These are phyloP conservation scores for Botrytis pseudocinerea DNA, from an alignment of 2,329 filamentous ascomycete genomes.

Conservation along the genomic window DNA sequence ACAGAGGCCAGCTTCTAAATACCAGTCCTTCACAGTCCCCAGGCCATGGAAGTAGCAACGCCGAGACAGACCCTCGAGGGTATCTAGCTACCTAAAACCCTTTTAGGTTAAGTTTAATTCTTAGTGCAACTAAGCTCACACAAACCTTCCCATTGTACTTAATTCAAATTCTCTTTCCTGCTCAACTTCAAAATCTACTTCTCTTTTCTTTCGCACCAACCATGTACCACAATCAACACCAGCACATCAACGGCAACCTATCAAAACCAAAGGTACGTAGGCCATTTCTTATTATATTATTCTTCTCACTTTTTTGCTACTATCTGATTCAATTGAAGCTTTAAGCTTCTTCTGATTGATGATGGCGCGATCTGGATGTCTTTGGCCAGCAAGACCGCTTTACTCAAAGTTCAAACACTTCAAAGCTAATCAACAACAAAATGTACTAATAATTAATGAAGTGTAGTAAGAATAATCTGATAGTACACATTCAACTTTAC, in stretches of 20 bases:
- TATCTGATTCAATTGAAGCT: neutral
- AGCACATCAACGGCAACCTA: neutral
- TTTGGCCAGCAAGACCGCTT: neutral
- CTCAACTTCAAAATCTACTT: neutral
- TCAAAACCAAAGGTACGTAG: neutral
- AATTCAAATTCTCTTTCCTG: neutral
- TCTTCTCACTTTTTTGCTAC: neutral
- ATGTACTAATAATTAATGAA: neutral
- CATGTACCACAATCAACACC: neutral
- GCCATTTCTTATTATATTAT: neutral
- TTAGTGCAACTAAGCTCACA: neutral
- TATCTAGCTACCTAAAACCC: neutral
- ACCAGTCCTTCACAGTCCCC: neutral
- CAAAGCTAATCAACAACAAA: neutral
- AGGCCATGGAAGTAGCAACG: neutral
- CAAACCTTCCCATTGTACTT: neutral
- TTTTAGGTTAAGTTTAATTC: neutral
- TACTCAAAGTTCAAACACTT: neutral
- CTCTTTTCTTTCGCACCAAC: neutral
- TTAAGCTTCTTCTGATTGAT: neutral
- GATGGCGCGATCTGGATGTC: neutral
- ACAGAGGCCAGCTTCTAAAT: neutral
- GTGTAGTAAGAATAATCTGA: neutral
- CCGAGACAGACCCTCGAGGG: slow-evolving; percentile 3
- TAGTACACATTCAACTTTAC: fast-evolving